Conservation (phyloP, 2,329 filamentous ascomycete genomes). For the Calcarisporium arbuscula region DNA sequence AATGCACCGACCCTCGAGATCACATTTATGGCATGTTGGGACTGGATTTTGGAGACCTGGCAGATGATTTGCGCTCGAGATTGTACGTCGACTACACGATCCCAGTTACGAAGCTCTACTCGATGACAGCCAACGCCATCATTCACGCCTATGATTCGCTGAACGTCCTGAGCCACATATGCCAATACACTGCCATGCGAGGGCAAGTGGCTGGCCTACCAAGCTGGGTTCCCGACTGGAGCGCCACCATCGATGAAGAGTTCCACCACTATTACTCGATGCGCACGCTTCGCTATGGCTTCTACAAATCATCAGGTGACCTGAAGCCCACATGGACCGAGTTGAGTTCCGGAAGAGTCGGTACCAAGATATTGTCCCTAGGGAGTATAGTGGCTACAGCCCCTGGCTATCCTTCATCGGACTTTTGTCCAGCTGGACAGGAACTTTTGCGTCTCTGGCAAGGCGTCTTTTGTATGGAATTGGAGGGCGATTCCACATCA, state of each 20-base stretch:
- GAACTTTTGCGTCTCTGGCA: background rate
- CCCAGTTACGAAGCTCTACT: background rate
- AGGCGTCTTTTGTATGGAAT: background rate
- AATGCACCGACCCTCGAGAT: background rate
- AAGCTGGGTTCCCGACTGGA: background rate
- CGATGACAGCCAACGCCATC: background rate
- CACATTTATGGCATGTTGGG: background rate
- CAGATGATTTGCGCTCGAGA: background rate
- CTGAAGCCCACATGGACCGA: background rate
- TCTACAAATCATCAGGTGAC: background rate
- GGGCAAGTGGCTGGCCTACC: background rate
- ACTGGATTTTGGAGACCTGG: background rate
- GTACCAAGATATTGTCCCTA: background rate
- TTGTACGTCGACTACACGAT: background rate
- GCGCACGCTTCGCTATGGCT: background rate
- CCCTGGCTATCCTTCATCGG: background rate
- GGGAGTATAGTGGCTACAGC: background rate
- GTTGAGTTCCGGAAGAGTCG: background rate
- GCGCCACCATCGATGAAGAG: background rate
- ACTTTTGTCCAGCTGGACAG: background rate
- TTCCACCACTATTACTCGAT: background rate
- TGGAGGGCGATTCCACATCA: background rate
- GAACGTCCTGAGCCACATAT: background rate
- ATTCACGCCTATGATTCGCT: background rate
- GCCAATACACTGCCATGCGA: background rate